A percentile compares a stretch with the other conserved stretches of the same genome.
Evolutionary conservation across 305 asterid genomes (phyloP).

Genomic region (Petunia hybrid): DNA sequence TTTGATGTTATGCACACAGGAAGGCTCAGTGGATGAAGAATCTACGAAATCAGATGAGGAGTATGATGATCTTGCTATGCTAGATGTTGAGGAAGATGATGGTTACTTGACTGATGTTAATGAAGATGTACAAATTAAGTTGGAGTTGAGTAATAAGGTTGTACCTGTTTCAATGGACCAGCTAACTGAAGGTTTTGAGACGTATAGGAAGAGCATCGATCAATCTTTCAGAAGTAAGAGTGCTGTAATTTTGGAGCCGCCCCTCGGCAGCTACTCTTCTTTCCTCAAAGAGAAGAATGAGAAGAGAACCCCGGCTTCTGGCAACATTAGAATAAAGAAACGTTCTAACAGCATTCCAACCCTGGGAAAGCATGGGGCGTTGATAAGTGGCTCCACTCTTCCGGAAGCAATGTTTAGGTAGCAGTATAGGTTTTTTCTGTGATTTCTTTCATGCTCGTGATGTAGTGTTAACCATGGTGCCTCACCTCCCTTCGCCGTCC

Average conservation of each 20-base stretch:
- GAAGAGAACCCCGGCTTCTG: slow-evolving; percentile 40
- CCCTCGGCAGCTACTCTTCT: slow-evolving; percentile 35
- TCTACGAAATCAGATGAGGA: slow-evolving; percentile 91
- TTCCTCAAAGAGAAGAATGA: slow-evolving; percentile 43
- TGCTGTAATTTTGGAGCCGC: slow-evolving; percentile 35
- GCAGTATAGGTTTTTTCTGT: slow-evolving; percentile 15
- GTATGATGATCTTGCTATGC: slow-evolving; percentile 93
- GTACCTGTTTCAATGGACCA: slow-evolving; percentile 40
- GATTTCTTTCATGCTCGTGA: slow-evolving; percentile 3
- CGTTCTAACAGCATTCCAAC: slow-evolving; percentile 53
- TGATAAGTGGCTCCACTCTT: slow-evolving; percentile 35
- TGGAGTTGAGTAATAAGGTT: slow-evolving; percentile 29
- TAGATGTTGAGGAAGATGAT: slow-evolving; percentile 52
- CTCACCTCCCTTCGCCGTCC: neutral
- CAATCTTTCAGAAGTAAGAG: slow-evolving; percentile 38
- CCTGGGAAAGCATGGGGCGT: slow-evolving; percentile 37
- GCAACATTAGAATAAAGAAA: slow-evolving; percentile 42
- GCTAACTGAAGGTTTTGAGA: slow-evolving; percentile 45
- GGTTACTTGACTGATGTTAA: slow-evolving; percentile 64
- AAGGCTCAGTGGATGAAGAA: slow-evolving; percentile 97
- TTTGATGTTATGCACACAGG: slow-evolving; percentile 51
- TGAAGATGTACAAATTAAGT: slow-evolving; percentile 36
- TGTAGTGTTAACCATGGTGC: slow-evolving; percentile 12
- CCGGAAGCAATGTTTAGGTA: slow-evolving; percentile 33
- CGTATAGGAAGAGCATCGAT: slow-evolving; percentile 38